phyloP scores from a whole-genome alignment of 2,329 filamentous ascomycete genomes.

The Fusarium aywerte region DNA sequence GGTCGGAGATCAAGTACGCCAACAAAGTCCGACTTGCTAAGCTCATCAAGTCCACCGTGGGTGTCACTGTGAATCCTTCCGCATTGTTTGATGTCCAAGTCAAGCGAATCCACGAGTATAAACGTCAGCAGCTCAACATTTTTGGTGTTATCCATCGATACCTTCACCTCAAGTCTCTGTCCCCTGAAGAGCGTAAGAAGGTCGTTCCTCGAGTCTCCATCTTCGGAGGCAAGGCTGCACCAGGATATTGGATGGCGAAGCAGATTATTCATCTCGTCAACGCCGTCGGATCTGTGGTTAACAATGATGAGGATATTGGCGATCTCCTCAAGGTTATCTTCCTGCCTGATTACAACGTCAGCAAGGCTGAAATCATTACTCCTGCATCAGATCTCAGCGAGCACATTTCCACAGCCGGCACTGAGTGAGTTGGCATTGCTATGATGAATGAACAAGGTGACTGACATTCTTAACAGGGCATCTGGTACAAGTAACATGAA shows the following conservation, averaged over 20 bases:
- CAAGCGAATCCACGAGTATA: conserved; percentile 99
- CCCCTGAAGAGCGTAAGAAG: conserved; percentile 85
- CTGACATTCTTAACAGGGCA: conserved; percentile 52
- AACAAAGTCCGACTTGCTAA: conserved; percentile 95
- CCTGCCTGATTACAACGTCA: conserved; percentile 98
- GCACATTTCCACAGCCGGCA: conserved; percentile 98
- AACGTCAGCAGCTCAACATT: conserved; percentile 98
- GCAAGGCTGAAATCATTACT: conserved; percentile 96
- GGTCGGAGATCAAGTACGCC: conserved; percentile 94
- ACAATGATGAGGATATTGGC: conserved; percentile 90
- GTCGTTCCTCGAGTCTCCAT: conserved; percentile 89
- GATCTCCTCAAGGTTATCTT: conserved; percentile 97
- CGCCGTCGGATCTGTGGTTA: conserved; percentile 87
- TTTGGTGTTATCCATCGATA: conserved; percentile 98
- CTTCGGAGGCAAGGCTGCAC: conserved; percentile 97
- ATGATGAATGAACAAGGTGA: background rate
- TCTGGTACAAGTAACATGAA: conserved; percentile 99
- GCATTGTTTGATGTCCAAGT: conserved; percentile 97
- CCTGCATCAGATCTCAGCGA: conserved; percentile 97
- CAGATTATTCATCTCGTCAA: conserved; percentile 98
- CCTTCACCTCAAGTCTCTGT: conserved; percentile 86
- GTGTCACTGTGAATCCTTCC: conserved; percentile 84
- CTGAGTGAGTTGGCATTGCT: conserved; percentile 68
- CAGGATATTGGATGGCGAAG: conserved; percentile 99
- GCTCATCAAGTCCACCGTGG: conserved; percentile 85